Percentiles rank a stretch among this genome's conserved stretches.
These are phyloP conservation scores for Lactifluus pinguis DNA, from an alignment of 768 basidiomycete species.

Conservation along the genomic window DNA sequence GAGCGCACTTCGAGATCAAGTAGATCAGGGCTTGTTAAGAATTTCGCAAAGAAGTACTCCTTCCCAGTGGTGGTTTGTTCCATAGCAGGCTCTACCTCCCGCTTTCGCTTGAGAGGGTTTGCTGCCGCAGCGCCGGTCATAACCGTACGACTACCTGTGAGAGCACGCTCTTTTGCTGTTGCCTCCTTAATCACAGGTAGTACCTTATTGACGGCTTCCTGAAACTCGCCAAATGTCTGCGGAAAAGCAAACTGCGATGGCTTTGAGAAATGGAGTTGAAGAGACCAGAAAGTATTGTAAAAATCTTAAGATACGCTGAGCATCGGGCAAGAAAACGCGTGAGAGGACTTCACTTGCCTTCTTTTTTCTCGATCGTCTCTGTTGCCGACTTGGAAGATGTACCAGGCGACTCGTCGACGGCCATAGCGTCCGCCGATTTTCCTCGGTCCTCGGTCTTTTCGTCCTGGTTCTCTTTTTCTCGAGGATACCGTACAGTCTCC, in stretches of 20 bases:
- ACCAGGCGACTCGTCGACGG: constrained; percentile 40
- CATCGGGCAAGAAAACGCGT: not conserved
- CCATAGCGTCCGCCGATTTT: constrained; percentile 45
- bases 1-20: constrained; percentile 72
- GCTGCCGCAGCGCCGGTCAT: constrained; percentile 25
- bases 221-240: constrained; percentile 53
- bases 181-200: constrained; percentile 78
- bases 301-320: constrained; percentile 41
- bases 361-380: constrained; percentile 48
- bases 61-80: constrained; percentile 40
- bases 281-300: constrained; percentile 83
- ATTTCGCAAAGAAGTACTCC: constrained; percentile 92
- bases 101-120: constrained; percentile 51
- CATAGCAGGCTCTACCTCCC: constrained; percentile 42
- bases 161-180: constrained; percentile 77
- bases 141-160: constrained; percentile 64
- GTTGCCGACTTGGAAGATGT: constrained; percentile 15
- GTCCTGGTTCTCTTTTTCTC: constrained; percentile 23
- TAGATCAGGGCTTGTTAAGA: constrained; percentile 79
- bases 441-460: constrained; percentile 28
- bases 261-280: constrained; percentile 78
- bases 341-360: constrained; percentile 33
- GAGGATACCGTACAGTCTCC: constrained; percentile 50
- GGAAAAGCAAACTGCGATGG: constrained; percentile 59
- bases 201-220: constrained; percentile 59